A percentile compares a stretch with the other conserved stretches of the same genome.
Evolutionary conservation across 2,329 filamentous ascomycete species (phyloP).

Genomic region (Myriosclerotinia curreyana): DNA sequence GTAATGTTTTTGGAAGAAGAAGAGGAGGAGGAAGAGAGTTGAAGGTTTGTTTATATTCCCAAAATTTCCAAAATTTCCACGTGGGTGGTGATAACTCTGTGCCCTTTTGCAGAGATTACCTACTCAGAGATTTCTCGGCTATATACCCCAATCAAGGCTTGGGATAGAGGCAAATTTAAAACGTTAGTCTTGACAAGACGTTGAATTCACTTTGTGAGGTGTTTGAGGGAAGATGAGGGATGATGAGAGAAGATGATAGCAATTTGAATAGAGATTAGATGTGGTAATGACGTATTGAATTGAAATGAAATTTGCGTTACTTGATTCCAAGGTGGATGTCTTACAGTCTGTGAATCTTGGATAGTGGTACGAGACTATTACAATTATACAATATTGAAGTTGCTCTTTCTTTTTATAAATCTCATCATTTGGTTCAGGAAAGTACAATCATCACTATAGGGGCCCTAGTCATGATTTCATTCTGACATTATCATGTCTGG

Average conservation of each 20-base stretch:
- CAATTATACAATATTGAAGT: neutral
- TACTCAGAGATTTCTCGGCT: neutral
- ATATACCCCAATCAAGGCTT: conserved; percentile 6
- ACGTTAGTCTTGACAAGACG: conserved; percentile 1
- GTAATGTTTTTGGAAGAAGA: conserved; percentile 11
- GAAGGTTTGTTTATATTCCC: conserved; percentile 14
- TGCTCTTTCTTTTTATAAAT: conserved; percentile 18
- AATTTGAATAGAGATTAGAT: conserved; percentile 8
- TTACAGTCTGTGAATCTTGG: conserved; percentile 9
- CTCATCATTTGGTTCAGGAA: neutral
- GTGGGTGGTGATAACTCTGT: conserved; percentile 4
- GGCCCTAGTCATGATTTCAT: neutral
- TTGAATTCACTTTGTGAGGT: neutral
- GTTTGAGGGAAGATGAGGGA: neutral
- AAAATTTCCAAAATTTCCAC: conserved; percentile 6
- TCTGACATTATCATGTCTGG: neutral
- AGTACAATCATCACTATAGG: conserved; percentile 7
- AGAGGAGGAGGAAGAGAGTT: neutral
- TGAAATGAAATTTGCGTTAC: conserved; percentile 11
- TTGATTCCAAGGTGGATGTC: neutral
- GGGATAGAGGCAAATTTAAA: neutral
- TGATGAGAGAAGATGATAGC: neutral
- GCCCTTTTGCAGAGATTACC: neutral
- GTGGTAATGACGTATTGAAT: conserved; percentile 16
- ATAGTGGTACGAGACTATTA: neutral